These are phyloP conservation scores for Phytophthora meadii DNA, from an alignment of 352 stramenopile species.

Conservation along the genomic window DNA sequence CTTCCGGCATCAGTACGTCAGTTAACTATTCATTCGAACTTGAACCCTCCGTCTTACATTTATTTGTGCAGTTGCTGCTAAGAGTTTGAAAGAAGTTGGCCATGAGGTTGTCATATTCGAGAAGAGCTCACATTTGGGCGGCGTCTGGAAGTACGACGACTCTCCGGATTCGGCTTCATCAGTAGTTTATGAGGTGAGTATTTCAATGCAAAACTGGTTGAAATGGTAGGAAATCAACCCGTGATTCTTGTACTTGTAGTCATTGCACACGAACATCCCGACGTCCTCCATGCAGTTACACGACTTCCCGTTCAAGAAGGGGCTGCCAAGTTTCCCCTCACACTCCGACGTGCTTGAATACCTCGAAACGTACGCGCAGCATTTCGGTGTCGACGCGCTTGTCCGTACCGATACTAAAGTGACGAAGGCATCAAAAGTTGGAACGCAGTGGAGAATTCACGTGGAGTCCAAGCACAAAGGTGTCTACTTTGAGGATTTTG, in stretches of 20 bases:
- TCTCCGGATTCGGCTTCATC: too few relatives aligned
- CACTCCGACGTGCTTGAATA: not conserved
- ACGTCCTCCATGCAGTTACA: not conserved
- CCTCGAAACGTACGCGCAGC: not conserved
- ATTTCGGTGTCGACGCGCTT: not conserved
- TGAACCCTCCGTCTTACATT: too few relatives aligned
- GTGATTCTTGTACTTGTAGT: not conserved
- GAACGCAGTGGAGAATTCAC: not conserved
- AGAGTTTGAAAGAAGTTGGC: too few relatives aligned
- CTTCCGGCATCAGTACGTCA: too few relatives aligned
- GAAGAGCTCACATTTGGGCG: too few relatives aligned
- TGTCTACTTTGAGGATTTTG: not conserved
- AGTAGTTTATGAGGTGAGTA: too few relatives aligned
- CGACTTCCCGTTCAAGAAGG: not conserved
- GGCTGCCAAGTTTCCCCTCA: not conserved
- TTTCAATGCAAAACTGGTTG: too few relatives aligned
- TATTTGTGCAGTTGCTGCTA: too few relatives aligned
- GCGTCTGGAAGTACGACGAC: too few relatives aligned
- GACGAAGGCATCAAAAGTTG: not conserved
- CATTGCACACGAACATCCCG: not conserved
- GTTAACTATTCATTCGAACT: too few relatives aligned
- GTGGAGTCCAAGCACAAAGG: not conserved
- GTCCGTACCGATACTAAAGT: not conserved
- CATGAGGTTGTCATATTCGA: too few relatives aligned
- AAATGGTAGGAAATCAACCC: too few relatives aligned